Evolutionary conservation across 306 rosid genomes (phyloP), one percentile per base, ranked within the genome.

Genomic region (Cucurbita maxima): DNA sequence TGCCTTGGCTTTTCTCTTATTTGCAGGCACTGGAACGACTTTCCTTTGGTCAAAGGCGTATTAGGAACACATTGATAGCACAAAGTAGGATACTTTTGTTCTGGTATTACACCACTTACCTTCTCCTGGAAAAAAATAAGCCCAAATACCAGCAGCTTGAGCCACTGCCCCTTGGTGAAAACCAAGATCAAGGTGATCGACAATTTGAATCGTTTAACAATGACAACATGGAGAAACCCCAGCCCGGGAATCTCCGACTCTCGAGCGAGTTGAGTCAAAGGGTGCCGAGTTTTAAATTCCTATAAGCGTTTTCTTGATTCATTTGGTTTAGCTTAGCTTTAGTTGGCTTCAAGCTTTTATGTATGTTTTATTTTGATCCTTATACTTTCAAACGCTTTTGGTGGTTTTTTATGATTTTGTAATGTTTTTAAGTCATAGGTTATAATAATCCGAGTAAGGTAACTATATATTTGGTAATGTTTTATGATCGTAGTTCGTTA

Each of bases 111-210:
- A 79, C 83, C 72, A 80, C 98, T 62, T 90, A 90, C 83, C 87
- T 91, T 78, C 95, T 94, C 82, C 91, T 90, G n/a, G 82, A 78
- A 83, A 94, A 81, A 82, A 94, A 94, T 82, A 89, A 82, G 84
- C 96, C 96, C 51, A 87, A 83, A 78, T 87, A 86, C 86, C 96
- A 94, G 92, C 86, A 62, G 83, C 85, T 88, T 76, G 89, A 86
- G 83, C 73, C 76, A 63, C 78, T 80, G 50, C 81, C 82, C 53
- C 68, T 69, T 43, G 85, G 78, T 43, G 82, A 83, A 72, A 74
- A 37, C 52, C 78, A 75, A 5, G 77, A 30, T 30, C 34, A 25
- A 1, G 2, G 30, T 25, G 30, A 70, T 30, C 70, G 54, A 71
- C 81, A 76, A 56, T 82, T 58, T 0, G 88, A 88, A 79, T 83